Evolutionary conservation across 2,329 filamentous ascomycete species (phyloP), one percentile per base, ranked within the genome.

Genomic region (Xylariaceae sp.): DNA sequence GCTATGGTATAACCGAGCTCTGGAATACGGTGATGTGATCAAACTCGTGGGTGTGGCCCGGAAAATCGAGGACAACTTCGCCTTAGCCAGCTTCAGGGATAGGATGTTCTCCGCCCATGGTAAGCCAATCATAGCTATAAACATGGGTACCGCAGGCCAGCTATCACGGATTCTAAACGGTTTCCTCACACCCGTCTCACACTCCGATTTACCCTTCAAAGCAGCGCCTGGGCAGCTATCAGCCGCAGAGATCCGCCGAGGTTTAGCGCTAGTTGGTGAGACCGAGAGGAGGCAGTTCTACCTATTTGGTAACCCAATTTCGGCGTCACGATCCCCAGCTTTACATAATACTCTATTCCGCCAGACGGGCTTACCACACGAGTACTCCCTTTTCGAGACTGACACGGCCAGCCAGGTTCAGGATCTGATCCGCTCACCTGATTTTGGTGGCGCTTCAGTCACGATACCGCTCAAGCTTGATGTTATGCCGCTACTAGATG

Each of bases 401-500:
- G 81, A 85, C 59, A 72, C 79, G 29, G 81, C 76, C 9, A 70
- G 74, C 6, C 78, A 87, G 34, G 75, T 95, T 3, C 74, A 76
- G 60, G 74, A 81, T 2, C 72, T 89, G 47, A 85, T 99, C 55
- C 81, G 80, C 7, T 74, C 83, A 1, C 75, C 85, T 1, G 78
- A 87, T 61, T 99, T 99, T 67, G 94, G 94, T 7, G 94, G 94
- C 54, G 92, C 89, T 2, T 96, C 91, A 2, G 90, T 99, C 43
- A 99, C 94, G 0, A 97, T 99, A 47, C 94, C 94, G 0, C 77
- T 99, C 51, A 99, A 99, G 74, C 76, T 94, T 29, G 89, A 95
- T 63, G 84, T 97, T 54, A 90, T 95, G 74, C 78, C 81, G 0
- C 72, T 92, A 5, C 76, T 99, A 13, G 91, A 97, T 67, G 83